Evolutionary conservation across 441 rosid genomes (phyloP).

Genomic region (Populus hybrid): DNA sequence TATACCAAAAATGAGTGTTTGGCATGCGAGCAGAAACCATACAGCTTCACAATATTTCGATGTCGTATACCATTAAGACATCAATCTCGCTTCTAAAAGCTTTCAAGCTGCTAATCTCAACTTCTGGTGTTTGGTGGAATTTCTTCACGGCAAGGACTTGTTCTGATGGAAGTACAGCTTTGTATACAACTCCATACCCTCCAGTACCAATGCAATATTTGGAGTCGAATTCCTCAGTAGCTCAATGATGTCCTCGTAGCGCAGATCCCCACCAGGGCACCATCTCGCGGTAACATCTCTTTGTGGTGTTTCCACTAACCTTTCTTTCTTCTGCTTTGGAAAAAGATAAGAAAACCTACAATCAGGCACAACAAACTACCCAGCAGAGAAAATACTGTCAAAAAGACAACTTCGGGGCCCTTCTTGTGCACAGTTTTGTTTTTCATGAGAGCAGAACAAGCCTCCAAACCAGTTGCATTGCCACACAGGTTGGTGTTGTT

Average conservation of each 20-base stretch:
- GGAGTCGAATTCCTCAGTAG: slow-evolving; percentile 14
- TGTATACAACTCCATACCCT: slow-evolving; percentile 20
- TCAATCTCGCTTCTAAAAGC: slow-evolving; percentile 10
- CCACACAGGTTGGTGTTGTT: slow-evolving; percentile 13
- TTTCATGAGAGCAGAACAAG: background rate
- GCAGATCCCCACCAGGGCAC: background rate
- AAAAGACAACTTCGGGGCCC: background rate
- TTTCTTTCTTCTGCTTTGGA: background rate
- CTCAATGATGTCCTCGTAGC: background rate
- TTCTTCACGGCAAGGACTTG: slow-evolving; percentile 24
- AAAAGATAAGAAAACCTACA: background rate
- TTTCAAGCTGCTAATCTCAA: background rate
- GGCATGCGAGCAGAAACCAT: slow-evolving; percentile 14
- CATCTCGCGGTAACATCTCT: background rate
- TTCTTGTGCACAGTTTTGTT: background rate
- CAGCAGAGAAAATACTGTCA: background rate
- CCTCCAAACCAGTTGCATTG: background rate
- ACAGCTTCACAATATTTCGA: slow-evolving; percentile 22
- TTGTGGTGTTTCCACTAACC: background rate
- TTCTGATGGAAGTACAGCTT: slow-evolving; percentile 4
- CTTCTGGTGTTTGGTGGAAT: background rate
- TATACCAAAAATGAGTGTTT: slow-evolving; percentile 18
- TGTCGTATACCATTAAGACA: slow-evolving; percentile 5
- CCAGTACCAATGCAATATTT: slow-evolving; percentile 16
- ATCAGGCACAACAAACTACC: background rate